Conservation (phyloP, 2,329 filamentous ascomycete genomes). For the Talaromyces sp. region DNA sequence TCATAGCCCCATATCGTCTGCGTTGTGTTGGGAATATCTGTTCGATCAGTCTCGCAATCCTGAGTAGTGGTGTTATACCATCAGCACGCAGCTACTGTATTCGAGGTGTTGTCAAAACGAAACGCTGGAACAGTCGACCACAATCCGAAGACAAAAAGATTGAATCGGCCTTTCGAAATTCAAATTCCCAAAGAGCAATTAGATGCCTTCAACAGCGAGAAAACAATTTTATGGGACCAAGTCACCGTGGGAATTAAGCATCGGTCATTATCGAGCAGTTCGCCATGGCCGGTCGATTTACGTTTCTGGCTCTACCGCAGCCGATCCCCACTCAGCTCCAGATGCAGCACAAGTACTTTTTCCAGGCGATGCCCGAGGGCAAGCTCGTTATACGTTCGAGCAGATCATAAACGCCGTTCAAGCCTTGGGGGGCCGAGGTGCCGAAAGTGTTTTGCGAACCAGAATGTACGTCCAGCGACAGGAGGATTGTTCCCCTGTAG, state of each 20-base stretch:
- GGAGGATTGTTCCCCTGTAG: constrained; percentile 30
- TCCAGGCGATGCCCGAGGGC: constrained; percentile 31
- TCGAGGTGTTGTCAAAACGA: background rate
- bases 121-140: background rate
- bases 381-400: constrained; percentile 29
- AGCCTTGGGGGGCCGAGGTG: constrained; percentile 30
- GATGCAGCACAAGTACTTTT: constrained; percentile 29
- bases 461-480: constrained; percentile 35
- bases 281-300: constrained; percentile 35
- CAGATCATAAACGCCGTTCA: constrained; percentile 33
- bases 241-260: constrained; percentile 35
- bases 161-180: background rate
- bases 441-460: constrained; percentile 33
- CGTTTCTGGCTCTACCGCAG: constrained; percentile 39
- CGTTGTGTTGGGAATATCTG: background rate
- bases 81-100: background rate
- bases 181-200: background rate
- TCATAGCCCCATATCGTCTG: background rate
- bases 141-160: background rate
- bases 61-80: background rate
- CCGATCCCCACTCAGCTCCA: constrained; percentile 30
- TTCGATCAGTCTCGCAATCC: background rate
- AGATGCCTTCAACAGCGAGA: background rate
- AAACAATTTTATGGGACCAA: constrained; percentile 32
- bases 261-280: constrained; percentile 40